A percentile compares a stretch with the other conserved stretches of the same genome.
phyloP scores from a whole-genome alignment of 495 filamentous ascomycete species.

The Hyaloscypha bicolor region DNA sequence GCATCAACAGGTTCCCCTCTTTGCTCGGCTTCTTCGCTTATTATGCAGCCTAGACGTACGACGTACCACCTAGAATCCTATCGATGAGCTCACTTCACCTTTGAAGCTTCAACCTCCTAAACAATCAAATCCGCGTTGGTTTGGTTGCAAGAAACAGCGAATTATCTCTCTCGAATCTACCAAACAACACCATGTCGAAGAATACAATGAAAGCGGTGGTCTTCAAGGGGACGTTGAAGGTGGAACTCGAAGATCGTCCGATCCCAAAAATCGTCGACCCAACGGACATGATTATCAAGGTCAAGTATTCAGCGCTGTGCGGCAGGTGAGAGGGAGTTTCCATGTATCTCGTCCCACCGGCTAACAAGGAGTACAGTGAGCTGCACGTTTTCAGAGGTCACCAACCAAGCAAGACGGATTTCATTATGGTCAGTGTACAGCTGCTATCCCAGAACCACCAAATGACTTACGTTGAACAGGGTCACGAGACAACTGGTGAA shows the following conservation, averaged over 20 bases:
- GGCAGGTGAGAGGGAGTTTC: constrained; percentile 68
- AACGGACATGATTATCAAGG: constrained; percentile 83
- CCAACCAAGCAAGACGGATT: constrained; percentile 60
- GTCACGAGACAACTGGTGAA: constrained; percentile 82
- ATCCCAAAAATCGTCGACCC: constrained; percentile 66
- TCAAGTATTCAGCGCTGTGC: constrained; percentile 83
- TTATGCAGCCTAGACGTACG: neutral
- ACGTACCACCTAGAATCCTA: neutral
- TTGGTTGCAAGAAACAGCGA: too few species aligned
- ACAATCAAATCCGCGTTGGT: too few species aligned
- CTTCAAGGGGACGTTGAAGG: constrained; percentile 65
- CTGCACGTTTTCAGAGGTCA: constrained; percentile 89
- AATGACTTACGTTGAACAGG: constrained; percentile 37
- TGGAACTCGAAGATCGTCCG: constrained; percentile 65
- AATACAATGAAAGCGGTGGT: constrained; percentile 67
- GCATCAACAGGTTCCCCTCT: neutral
- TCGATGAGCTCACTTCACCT: neutral
- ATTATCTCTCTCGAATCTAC: neutral
- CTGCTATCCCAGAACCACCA: neutral
- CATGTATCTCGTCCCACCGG: constrained; percentile 9
- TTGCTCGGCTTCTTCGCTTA: neutral
- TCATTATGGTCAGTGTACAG: constrained; percentile 50
- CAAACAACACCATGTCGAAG: constrained; percentile 22
- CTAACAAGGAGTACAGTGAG: constrained; percentile 56
- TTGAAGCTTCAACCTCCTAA: neutral